Evolutionary conservation across 148 eudicot species (phyloP).

Genomic region (Spergularia marina): DNA sequence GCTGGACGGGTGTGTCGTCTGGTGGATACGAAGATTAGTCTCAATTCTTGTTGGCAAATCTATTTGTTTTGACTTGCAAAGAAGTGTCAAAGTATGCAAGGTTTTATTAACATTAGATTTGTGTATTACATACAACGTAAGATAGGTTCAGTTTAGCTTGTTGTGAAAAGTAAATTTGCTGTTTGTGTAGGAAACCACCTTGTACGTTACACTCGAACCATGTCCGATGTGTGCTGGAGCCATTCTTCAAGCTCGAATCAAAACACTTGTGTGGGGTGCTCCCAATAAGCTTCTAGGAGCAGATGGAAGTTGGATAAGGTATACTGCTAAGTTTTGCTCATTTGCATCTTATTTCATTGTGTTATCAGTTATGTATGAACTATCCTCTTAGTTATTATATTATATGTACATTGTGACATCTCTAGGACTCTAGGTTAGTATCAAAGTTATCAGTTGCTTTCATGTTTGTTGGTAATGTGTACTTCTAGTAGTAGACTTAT

Average conservation of each 20-base stretch:
- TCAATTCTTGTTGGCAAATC: background rate
- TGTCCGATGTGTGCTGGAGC: slow-evolving; percentile 99
- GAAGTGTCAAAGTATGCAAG: background rate
- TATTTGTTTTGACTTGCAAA: background rate
- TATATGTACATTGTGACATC: background rate
- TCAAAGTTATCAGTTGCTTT: background rate
- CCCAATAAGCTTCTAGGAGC: slow-evolving; percentile 99
- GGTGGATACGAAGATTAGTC: background rate
- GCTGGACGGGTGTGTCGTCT: background rate
- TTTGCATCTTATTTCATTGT: background rate
- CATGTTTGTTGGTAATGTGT: background rate
- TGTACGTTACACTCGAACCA: slow-evolving; percentile 94
- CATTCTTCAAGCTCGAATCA: slow-evolving; percentile 84
- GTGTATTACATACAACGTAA: background rate
- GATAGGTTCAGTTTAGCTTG: background rate
- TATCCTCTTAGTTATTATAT: background rate
- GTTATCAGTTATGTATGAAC: background rate
- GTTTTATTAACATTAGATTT: background rate
- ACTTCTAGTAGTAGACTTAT: background rate
- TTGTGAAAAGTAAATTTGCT: background rate
- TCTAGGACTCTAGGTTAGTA: slow-evolving; percentile 6
- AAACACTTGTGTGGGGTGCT: slow-evolving; percentile 95
- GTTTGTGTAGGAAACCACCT: slow-evolving; percentile 62
- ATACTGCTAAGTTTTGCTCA: slow-evolving; percentile 4
- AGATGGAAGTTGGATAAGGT: slow-evolving; percentile 99